Base-by-base conservation (phyloP, 2,329 filamentous ascomycete species). In the Dendrostoma leiphaemia region DNA sequence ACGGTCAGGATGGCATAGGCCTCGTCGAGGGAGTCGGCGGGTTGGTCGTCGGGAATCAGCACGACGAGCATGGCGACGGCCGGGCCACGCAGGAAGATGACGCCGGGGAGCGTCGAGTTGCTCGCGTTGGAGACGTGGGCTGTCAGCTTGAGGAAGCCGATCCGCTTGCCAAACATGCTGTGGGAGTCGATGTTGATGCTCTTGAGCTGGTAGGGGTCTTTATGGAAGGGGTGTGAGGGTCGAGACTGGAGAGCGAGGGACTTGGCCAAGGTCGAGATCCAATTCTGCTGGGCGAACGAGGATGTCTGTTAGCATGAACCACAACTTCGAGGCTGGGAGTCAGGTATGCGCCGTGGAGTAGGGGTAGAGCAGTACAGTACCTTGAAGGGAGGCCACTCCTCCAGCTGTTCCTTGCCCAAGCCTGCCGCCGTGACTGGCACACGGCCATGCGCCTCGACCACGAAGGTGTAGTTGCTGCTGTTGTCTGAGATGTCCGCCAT, bases 61-160 rank as follows among this genome's bases (percentile, higher is more conserved):
- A 82, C 74, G 26, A 83, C 74, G 8, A 86, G 74, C 76, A 86
- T 81, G 23, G 75, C 82, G 40, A 86, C 82, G 62, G 76, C 80
- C n/a, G 81, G 76, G 0, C 83, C 83, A 34, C 83, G 77, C 2
- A 86, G 72, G 56, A 86, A 80, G 0, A 82, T 72, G 2, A 71
- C 70, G 4, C 79, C 81, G 0, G 83, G 81, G 0, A 86, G 72
- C 21, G 15, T 48, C 59, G 82, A 78, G 51, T 75, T 76, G 0
- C 69, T 68, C 1, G 59, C 53, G 60, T 82, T 85, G 55, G 69
- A 66, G 1, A 85, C 70, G 2, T 67, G 61, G 6, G 81, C 76
- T 3, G 67, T 68, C 34, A 85, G 65, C 59, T 85, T 85, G 21
- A 85, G 62, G 64, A 86, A 86, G 41, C 82, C 82, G 13, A 85